Evolutionary conservation across 1,284 basidiomycete species (phyloP).

Genomic region (Xerocomus cyaneibrunnescens): DNA sequence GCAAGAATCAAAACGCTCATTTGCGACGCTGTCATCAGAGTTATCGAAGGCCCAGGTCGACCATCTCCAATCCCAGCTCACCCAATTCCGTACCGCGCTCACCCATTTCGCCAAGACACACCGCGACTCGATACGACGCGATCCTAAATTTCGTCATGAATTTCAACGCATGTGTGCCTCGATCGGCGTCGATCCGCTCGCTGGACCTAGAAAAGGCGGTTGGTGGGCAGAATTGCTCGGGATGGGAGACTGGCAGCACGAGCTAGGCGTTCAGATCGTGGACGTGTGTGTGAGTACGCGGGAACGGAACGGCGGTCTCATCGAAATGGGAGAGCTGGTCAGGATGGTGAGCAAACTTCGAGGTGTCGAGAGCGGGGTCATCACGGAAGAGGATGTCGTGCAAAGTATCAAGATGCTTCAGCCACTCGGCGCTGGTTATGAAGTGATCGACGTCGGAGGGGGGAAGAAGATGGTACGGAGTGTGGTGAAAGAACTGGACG

Average conservation of each 20-base stretch:
- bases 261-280: slow-evolving; percentile 95
- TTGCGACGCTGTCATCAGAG: slow-evolving; percentile 75
- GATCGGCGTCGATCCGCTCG: slow-evolving; percentile 94
- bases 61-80: slow-evolving; percentile 79
- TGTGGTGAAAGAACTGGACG: slow-evolving; percentile 77
- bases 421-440: slow-evolving; percentile 89
- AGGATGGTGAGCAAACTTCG: slow-evolving; percentile 76
- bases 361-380: slow-evolving; percentile 57
- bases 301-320: slow-evolving; percentile 87
- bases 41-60: slow-evolving; percentile 78
- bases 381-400: slow-evolving; percentile 84
- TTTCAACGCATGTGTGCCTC: slow-evolving; percentile 97
- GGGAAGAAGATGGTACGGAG: slow-evolving; percentile 71
- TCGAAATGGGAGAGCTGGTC: slow-evolving; percentile 86
- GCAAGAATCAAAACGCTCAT: slow-evolving; percentile 72
- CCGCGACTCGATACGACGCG: slow-evolving; percentile 79
- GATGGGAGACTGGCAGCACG: slow-evolving; percentile 92
- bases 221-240: slow-evolving; percentile 91
- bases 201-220: slow-evolving; percentile 79
- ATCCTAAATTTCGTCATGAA: slow-evolving; percentile 87
- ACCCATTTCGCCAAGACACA: slow-evolving; percentile 82
- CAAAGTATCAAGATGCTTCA: slow-evolving; percentile 85
- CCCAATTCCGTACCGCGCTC: slow-evolving; percentile 82
- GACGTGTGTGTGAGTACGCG: slow-evolving; percentile 93
- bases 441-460: slow-evolving; percentile 68